Percentiles rank a stretch among this genome's conserved stretches.
These are phyloP conservation scores for Naganishia sp. DNA, from an alignment of 1,284 basidiomycete species.

Conservation along the genomic window DNA sequence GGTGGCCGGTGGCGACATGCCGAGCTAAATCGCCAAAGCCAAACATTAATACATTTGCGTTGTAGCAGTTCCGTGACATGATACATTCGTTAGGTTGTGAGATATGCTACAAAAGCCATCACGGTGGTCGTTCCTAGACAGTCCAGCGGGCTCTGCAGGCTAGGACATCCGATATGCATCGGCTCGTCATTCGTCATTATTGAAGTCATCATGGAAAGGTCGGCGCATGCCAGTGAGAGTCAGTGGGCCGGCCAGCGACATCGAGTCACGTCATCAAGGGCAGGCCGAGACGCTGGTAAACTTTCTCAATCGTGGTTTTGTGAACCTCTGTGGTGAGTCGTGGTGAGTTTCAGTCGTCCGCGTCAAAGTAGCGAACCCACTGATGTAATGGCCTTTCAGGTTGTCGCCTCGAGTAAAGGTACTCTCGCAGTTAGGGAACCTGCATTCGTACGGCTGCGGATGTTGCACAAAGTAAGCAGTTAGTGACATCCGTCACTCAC, in stretches of 20 bases:
- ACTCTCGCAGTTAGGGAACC: conserved; percentile 16
- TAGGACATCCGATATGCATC: too few species aligned
- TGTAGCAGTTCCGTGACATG: too few species aligned
- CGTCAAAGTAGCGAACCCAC: conserved; percentile 11
- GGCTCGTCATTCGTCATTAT: neutral
- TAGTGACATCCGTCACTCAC: neutral
- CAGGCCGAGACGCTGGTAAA: conserved; percentile 1
- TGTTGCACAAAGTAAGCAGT: neutral
- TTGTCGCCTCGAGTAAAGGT: conserved; percentile 33
- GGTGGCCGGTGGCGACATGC: neutral
- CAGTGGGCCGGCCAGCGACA: too few species aligned
- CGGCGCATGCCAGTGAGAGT: neutral
- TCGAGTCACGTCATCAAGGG: conserved; percentile 9
- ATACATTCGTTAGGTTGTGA: neutral
- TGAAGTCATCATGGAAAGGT: neutral
- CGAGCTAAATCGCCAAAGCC: neutral
- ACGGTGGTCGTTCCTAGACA: neutral
- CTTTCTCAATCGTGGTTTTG: conserved; percentile 13
- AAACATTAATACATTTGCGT: too few species aligned
- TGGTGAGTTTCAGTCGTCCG: neutral
- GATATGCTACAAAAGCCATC: neutral
- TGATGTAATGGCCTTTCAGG: conserved; percentile 32
- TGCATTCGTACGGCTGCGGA: conserved; percentile 30
- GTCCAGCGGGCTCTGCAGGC: neutral
- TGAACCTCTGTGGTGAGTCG: conserved; percentile 5